A percentile compares a stretch with the other conserved stretches of the same genome.
These are phyloP conservation scores for Posidonia australis DNA, from an alignment of 106 monocot species.

Conservation along the genomic window DNA sequence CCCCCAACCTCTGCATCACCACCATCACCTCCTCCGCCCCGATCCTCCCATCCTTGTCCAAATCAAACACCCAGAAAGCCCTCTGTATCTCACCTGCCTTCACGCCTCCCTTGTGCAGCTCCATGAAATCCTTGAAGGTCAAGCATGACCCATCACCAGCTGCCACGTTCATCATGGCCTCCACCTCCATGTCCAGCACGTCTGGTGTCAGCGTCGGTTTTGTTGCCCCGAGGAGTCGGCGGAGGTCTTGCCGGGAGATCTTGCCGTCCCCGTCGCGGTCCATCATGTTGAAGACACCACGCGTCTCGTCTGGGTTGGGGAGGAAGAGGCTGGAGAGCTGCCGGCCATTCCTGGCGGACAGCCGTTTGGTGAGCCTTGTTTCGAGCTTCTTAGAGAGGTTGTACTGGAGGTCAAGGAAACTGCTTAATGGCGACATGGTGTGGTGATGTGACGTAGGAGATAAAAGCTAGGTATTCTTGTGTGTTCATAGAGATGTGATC, in stretches of 20 bases:
- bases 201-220: not conserved
- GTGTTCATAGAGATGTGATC: too few species aligned
- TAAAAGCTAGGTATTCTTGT: too few species aligned
- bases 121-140: conserved; percentile 64
- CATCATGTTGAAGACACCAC: conserved; percentile 50
- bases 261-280: conserved; percentile 24
- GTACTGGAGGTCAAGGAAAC: too few species aligned
- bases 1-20: conserved; percentile 35
- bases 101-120: conserved; percentile 59
- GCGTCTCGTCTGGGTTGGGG: conserved; percentile 44
- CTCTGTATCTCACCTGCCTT: conserved; percentile 29
- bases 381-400: too few species aligned
- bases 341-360: too few species aligned
- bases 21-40: conserved; percentile 39
- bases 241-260: conserved; percentile 36
- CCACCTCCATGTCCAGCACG: conserved; percentile 31
- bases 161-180: conserved; percentile 22
- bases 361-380: too few species aligned
- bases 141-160: conserved; percentile 33
- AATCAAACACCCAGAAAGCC: conserved; percentile 68
- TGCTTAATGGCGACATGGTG: too few species aligned
- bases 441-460: too few species aligned
- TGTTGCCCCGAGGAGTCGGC: conserved; percentile 16
- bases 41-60: conserved; percentile 60
- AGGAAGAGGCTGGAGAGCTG: conserved; percentile 24